Evolutionary conservation across 1,284 basidiomycete species (phyloP), one percentile per base, ranked within the genome.

Genomic region (Cryptococcus sp.): DNA sequence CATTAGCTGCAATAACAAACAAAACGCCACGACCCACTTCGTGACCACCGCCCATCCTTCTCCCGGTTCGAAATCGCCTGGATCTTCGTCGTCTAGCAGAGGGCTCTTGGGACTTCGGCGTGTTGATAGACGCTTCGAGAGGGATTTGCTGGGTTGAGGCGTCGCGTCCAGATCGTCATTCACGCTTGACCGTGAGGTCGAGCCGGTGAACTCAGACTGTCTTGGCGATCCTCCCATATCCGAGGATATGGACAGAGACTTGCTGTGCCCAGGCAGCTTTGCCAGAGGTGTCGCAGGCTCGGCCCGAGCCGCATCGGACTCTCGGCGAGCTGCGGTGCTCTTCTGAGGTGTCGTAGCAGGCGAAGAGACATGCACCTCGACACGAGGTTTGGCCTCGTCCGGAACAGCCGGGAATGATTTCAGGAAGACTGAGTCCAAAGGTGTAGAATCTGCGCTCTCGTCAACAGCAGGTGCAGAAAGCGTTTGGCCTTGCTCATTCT

Each of bases 21-120:
- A 30, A 20, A 11, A 35, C 15, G 38, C 20, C 23, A 19, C 38
- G 7, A 67, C 71, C 67, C 66, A 75, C 68, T 72, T 69, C 30
- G 69, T 74, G n/a, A 77, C 73, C 5, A 72, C 68, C 13, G 72
- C 76, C 74, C 74, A 77, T 1, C 73, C 76, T 54, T 73, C 73
- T 59, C 75, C 73, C 5, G 68, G 65, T 56, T 74, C 71, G 54
- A 75, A 77, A 56, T 77, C 74, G 35, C 74, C 74, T 3, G 76
- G 74, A 61, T 76, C 74, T 55, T 77, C 76, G 62, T 77, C 76
- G 45, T 73, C 72, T 51, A 77, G 56, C 47, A 71, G 58, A 2
- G 76, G 76, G 30, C 68, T 70, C 52, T 70, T 72, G 2, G 72
- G 72, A 22, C 59, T 64, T 25, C 52, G 54, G 23, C 67, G 64